These are phyloP conservation scores for Neurospora sp. DNA, from an alignment of 495 filamentous ascomycete species.

Conservation along the genomic window DNA sequence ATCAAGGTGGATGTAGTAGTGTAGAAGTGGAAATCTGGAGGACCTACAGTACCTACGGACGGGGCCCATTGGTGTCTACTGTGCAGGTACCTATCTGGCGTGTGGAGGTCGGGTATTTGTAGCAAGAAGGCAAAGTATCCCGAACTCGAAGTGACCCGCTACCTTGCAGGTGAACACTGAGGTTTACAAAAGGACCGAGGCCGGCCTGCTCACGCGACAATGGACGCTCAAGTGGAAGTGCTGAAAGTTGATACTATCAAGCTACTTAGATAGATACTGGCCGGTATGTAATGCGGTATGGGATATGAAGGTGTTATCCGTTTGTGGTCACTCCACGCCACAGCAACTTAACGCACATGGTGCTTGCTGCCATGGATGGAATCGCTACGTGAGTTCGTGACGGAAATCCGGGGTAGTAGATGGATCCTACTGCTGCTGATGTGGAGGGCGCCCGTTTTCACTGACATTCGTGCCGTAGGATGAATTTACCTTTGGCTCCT, in stretches of 20 bases:
- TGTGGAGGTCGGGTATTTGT: neutral
- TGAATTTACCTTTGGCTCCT: neutral
- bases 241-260: neutral
- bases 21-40: neutral
- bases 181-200: neutral
- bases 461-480: neutral
- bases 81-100: neutral
- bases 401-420: neutral
- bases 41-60: neutral
- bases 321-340: neutral
- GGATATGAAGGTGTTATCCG: neutral
- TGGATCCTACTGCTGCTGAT: neutral
- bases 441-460: neutral
- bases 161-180: neutral
- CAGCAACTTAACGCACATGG: neutral
- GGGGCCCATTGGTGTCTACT: neutral
- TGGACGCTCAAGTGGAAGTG: neutral
- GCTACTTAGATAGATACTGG: neutral
- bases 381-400: neutral
- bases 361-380: neutral
- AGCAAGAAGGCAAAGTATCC: neutral
- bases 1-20: neutral
- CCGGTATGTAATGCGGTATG: neutral
- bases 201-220: neutral
- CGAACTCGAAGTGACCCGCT: neutral